Base-by-base conservation (phyloP, 345 rosid species). In the Viola odorata region DNA sequence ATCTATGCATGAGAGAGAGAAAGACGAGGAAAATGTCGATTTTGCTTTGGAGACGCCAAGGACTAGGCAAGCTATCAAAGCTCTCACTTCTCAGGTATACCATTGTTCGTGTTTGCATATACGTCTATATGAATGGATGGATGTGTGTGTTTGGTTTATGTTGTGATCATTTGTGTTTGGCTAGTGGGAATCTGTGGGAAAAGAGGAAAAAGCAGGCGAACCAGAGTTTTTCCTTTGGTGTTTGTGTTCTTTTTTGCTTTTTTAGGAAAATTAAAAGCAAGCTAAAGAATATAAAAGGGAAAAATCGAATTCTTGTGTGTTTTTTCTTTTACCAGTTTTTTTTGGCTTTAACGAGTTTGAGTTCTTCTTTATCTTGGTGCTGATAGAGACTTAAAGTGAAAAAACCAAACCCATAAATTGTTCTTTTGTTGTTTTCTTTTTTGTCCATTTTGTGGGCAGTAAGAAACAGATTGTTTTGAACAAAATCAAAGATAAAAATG, bases 41-140 rank as follows among this genome's bases (percentile, higher is more conserved):
- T 37, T 10, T 58, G 62, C 66, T 58, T 3, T 39, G 44, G 88
- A 77, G 51, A 92, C 96, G 4, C 96, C 94, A 6, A 74, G 83
- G 72, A 83, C 89, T 38, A 85, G 75, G 80, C 98, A 84, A 10
- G 82, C 96, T 42, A 69, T 85, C 58, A 87, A 83, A 73, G 73
- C 85, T 10, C 84, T 92, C 74, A 80, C 90, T 53, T 67, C 96
- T 63, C 98, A 92, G 84, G 98, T 87, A 50, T 16, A 7, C 10
- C 4, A 11, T 47, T 47, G 50, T 47, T 47, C 13, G 11, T 47
- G 50, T 47, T 47, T 42, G 5, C 32, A 23, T 23, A 23, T 23
- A 23, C 2, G 32, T 2, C 32, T 23, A 1, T 23, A 23, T 23
- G 32, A 23, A 23, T 23, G 2, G 32, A 23, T 23, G 32, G 32